A percentile compares a stretch with the other conserved stretches of the same genome.
Evolutionary conservation across 2,329 filamentous ascomycete species (phyloP).

Genomic region (Exutisphaerella laricina): DNA sequence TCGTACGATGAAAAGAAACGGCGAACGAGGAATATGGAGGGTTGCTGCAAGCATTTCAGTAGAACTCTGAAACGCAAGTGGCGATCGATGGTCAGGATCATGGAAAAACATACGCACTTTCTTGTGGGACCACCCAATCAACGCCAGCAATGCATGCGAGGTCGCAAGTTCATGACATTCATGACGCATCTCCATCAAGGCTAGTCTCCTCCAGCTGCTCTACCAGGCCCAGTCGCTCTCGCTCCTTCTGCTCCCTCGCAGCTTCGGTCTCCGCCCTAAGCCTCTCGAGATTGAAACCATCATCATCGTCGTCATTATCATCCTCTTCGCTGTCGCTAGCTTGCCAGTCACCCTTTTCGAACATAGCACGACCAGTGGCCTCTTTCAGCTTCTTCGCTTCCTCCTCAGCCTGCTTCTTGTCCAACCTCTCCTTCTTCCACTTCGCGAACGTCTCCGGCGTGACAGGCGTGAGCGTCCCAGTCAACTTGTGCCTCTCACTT

Average conservation of each 20-base stretch:
- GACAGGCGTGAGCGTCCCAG: constrained; percentile 85
- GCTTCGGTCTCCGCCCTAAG: constrained; percentile 80
- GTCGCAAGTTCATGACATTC: too few species aligned
- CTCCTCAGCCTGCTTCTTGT: constrained; percentile 94
- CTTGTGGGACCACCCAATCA: too few species aligned
- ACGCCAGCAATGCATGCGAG: too few species aligned
- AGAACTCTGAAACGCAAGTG: too few species aligned
- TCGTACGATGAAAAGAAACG: too few species aligned
- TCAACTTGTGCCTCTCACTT: constrained; percentile 91
- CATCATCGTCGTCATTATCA: constrained; percentile 49
- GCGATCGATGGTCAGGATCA: too few species aligned
- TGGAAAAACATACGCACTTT: too few species aligned
- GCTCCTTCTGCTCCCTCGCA: constrained; percentile 67
- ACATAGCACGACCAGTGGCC: constrained; percentile 87
- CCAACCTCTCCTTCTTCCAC: constrained; percentile 91
- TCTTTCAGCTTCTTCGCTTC: constrained; percentile 89
- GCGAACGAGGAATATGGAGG: too few species aligned
- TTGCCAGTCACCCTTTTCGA: constrained; percentile 93
- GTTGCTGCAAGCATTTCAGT: too few species aligned
- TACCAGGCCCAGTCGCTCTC: constrained; percentile 52
- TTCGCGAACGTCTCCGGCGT: constrained; percentile 88
- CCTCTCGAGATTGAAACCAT: constrained; percentile 72
- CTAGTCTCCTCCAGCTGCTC: constrained; percentile 13
- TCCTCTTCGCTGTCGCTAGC: constrained; percentile 60
- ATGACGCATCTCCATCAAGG: not conserved